Conservation (phyloP, 495 filamentous ascomycete genomes). For the Podospora fimiseda region DNA sequence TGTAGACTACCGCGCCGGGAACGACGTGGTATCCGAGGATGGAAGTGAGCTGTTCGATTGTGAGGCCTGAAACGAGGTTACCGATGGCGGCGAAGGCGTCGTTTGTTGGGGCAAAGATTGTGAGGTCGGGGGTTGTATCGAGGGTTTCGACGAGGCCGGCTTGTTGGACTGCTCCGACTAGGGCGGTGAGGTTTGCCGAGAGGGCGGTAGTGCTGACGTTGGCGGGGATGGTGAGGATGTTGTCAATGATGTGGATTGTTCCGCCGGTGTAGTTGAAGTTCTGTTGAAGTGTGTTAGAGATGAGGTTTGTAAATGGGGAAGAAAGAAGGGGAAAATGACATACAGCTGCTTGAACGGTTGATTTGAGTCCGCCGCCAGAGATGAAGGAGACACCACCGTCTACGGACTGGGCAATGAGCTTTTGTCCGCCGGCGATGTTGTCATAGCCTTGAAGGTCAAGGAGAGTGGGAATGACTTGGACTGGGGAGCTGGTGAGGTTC, state of each 20-base stretch:
- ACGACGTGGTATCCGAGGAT: conserved; percentile 58
- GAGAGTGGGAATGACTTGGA: conserved; percentile 42
- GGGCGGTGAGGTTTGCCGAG: conserved; percentile 47
- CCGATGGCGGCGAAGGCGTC: conserved; percentile 54
- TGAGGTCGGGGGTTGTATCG: conserved; percentile 42
- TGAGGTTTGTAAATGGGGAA: too few relatives aligned
- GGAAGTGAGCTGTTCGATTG: conserved; percentile 35
- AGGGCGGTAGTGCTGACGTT: conserved; percentile 45
- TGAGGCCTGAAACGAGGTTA: conserved; percentile 41
- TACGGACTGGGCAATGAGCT: conserved; percentile 24
- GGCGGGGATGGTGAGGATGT: conserved; percentile 48
- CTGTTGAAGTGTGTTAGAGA: conserved; percentile 18
- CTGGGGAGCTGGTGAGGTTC: conserved; percentile 27
- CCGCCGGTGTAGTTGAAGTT: conserved; percentile 58
- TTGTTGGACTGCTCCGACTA: conserved; percentile 48
- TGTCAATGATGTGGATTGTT: conserved; percentile 60
- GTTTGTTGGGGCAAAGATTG: conserved; percentile 56
- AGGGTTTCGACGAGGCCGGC: conserved; percentile 39
- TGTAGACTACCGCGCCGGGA: conserved; percentile 47
- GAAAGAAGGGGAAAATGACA: background rate
- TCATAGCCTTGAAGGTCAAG: conserved; percentile 45
- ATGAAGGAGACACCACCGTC: conserved; percentile 33
- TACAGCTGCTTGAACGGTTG: conserved; percentile 32
- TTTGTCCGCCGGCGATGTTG: conserved; percentile 38
- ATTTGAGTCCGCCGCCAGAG: conserved; percentile 32